These are phyloP conservation scores for Austroboletus niveus DNA, from an alignment of 1,284 basidiomycete genomes.

Conservation along the genomic window DNA sequence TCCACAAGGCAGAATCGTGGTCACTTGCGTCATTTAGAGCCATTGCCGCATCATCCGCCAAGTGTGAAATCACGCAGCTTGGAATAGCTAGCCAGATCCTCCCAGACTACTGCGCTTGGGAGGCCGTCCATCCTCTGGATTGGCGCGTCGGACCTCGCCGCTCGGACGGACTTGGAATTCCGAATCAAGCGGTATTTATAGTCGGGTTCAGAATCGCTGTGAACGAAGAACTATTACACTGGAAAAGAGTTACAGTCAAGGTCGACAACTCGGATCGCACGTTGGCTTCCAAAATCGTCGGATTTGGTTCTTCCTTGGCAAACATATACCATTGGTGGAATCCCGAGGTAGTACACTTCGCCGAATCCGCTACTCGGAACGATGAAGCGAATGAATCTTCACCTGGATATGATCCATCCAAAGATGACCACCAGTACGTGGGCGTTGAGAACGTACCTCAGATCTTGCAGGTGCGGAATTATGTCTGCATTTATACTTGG, in stretches of 20 bases:
- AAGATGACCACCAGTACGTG: background rate
- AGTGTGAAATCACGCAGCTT: background rate
- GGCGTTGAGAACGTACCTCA: background rate
- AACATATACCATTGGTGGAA: background rate
- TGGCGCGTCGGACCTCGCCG: background rate
- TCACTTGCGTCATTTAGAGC: background rate
- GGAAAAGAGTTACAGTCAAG: background rate
- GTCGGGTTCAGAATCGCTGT: background rate
- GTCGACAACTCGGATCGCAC: background rate
- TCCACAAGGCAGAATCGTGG: background rate
- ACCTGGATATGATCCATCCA: background rate
- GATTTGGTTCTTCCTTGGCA: background rate
- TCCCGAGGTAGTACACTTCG: too few relatives aligned
- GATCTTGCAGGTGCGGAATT: background rate
- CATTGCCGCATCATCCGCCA: background rate
- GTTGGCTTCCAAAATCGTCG: background rate
- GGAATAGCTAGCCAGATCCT: background rate
- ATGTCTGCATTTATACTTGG: background rate
- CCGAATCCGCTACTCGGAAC: too few relatives aligned
- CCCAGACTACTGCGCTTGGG: background rate
- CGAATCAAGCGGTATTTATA: background rate
- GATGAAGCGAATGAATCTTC: too few relatives aligned
- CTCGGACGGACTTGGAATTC: background rate
- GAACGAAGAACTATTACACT: background rate
- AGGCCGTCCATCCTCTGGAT: background rate